Evolutionary conservation across 148 eudicot species (phyloP).

Genomic region (Rhododendron henanense): DNA sequence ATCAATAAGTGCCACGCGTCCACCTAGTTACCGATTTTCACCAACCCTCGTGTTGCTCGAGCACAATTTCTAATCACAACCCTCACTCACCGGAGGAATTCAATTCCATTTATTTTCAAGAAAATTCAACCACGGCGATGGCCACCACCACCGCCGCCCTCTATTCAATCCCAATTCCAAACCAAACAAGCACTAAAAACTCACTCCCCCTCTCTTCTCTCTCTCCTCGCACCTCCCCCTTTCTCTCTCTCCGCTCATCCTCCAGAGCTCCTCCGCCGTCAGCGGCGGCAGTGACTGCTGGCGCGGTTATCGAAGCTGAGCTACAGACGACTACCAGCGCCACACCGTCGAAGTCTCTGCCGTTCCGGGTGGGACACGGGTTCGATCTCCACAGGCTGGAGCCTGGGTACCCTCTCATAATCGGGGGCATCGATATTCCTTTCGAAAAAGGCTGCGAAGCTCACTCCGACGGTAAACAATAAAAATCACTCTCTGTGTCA

Average conservation of each 20-base stretch:
- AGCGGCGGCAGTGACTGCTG: constrained; percentile 27
- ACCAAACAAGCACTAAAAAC: background rate
- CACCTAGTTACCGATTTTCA: background rate
- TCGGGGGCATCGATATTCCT: constrained; percentile 85
- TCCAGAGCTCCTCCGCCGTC: background rate
- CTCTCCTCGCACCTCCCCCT: constrained; percentile 6
- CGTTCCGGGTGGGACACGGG: constrained; percentile 92
- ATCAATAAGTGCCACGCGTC: constrained; percentile 8
- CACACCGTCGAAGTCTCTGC: constrained; percentile 50
- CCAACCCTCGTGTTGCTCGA: background rate
- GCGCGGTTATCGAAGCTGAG: constrained; percentile 46
- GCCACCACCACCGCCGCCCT: constrained; percentile 9
- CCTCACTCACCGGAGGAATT: background rate
- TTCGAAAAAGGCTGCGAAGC: constrained; percentile 95
- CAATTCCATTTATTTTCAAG: background rate
- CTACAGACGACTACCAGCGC: constrained; percentile 13
- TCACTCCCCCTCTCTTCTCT: constrained; percentile 9
- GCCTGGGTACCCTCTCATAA: constrained; percentile 91
- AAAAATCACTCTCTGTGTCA: background rate
- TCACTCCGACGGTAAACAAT: constrained; percentile 76
- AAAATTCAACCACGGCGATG: constrained; percentile 15
- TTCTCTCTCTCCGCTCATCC: background rate
- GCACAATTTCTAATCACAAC: background rate
- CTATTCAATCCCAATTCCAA: background rate
- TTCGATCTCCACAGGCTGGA: constrained; percentile 90